phyloP scores from a whole-genome alignment of 2,329 filamentous ascomycete species.

The Fonsecaea erecta region DNA sequence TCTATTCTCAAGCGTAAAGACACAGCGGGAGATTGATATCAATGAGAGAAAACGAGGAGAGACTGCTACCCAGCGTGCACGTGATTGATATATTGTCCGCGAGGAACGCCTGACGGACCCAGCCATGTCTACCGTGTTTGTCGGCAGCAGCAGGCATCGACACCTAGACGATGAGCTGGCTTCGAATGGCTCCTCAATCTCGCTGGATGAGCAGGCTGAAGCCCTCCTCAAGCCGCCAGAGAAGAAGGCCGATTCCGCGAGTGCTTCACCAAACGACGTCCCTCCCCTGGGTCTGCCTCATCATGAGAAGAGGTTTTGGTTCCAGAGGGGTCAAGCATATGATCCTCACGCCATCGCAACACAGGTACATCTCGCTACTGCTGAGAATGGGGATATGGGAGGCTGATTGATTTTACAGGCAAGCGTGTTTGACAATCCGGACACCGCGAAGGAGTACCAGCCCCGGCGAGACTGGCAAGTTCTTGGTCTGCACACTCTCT shows the following conservation, averaged over 20 bases:
- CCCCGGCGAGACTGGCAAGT: conserved; percentile 35
- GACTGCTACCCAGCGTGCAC: not conserved
- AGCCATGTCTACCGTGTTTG: conserved; percentile 15
- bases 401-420: conserved; percentile 38
- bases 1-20: not conserved
- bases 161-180: not conserved
- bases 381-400: not conserved
- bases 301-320: conserved; percentile 38
- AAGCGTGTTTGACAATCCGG: conserved; percentile 52
- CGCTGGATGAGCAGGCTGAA: conserved; percentile 16
- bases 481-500: conserved; percentile 37
- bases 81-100: not conserved
- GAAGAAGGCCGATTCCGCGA: not conserved
- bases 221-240: conserved; percentile 10
- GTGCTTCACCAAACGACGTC: not conserved
- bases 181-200: conserved; percentile 10
- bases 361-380: not conserved
- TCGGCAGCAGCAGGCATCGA: conserved; percentile 9
- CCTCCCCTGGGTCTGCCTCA: conserved; percentile 16
- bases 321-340: conserved; percentile 37
- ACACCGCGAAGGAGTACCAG: conserved; percentile 43
- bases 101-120: not conserved
- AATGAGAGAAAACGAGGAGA: not conserved
- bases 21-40: not conserved
- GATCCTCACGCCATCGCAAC: conserved; percentile 43